These are phyloP conservation scores for Physcomitrium patens DNA, from an alignment of 225 moss, liverwort and hornwort species.

Conservation along the genomic window DNA sequence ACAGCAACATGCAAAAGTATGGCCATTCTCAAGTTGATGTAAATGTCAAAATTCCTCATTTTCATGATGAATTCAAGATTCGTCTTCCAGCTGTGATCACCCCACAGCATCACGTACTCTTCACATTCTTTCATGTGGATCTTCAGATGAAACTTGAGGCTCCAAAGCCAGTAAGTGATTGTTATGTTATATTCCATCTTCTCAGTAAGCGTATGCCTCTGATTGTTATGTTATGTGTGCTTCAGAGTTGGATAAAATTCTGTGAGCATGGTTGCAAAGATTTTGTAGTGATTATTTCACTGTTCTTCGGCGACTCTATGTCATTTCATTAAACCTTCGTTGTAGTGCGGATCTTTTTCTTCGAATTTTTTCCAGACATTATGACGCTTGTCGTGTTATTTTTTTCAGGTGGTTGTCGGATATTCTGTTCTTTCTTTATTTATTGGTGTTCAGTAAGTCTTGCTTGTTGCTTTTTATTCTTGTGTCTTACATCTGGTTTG, in stretches of 20 bases:
- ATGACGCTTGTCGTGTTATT: background rate
- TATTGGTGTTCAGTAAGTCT: conserved; percentile 87
- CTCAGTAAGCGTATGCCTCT: background rate
- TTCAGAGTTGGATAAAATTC: background rate
- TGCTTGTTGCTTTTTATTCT: background rate
- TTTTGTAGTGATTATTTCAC: background rate
- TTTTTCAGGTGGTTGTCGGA: conserved; percentile 83
- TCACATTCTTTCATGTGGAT: conserved; percentile 99
- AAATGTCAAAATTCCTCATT: conserved; percentile 82
- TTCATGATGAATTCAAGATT: conserved; percentile 97
- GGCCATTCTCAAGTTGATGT: conserved; percentile 96
- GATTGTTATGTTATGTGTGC: conserved; percentile 16
- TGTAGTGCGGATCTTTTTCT: too few relatives aligned
- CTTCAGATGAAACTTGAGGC: conserved; percentile 99
- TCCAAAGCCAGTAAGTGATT: conserved; percentile 81
- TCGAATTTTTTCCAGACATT: too few relatives aligned
- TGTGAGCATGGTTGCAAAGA: background rate
- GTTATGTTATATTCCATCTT: background rate
- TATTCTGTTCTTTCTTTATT: conserved; percentile 91
- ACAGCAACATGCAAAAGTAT: conserved; percentile 86
- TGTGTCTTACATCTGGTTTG: conserved; percentile 18
- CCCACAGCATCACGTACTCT: conserved; percentile 92
- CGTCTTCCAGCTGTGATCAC: conserved; percentile 90
- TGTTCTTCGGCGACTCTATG: too few relatives aligned
- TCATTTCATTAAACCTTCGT: too few relatives aligned